Conservation (phyloP, 2,329 filamentous ascomycete species). For the Penicillium capsulatum region DNA sequence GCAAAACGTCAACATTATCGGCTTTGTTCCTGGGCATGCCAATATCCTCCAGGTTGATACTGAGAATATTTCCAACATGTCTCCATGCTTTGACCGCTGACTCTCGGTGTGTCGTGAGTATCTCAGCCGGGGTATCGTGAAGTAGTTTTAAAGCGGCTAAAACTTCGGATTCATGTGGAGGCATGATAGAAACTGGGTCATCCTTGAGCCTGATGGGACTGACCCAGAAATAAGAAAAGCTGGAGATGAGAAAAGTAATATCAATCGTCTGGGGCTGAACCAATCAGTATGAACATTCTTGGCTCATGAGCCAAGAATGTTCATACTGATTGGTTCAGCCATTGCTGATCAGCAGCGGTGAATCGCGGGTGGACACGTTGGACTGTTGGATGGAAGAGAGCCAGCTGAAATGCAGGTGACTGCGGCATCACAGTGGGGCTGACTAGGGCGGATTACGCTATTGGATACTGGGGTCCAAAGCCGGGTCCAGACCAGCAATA, state of each 20-base stretch:
- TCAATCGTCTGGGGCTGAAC: not conserved
- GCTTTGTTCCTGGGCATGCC: constrained; percentile 1
- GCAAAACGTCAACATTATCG: not conserved
- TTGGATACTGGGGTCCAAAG: not conserved
- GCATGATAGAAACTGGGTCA: constrained; percentile 1
- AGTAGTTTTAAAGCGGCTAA: constrained; percentile 3
- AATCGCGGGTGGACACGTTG: not conserved
- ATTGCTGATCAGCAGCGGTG: not conserved
- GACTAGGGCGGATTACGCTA: not conserved
- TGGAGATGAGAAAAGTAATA: not conserved
- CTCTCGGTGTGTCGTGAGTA: constrained; percentile 3
- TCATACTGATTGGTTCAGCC: not conserved
- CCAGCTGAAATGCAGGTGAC: not conserved
- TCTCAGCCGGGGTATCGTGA: constrained; percentile 3
- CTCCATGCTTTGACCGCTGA: not conserved
- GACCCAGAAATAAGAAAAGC: constrained; percentile 1
- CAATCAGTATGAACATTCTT: not conserved
- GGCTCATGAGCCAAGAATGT: not conserved
- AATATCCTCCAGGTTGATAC: not conserved
- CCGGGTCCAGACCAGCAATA: not conserved
- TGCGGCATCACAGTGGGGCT: not conserved
- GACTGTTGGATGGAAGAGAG: not conserved
- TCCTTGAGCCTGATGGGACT: not conserved
- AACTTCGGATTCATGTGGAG: constrained; percentile 3
- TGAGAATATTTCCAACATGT: not conserved